Percentiles rank a stretch among this genome's conserved stretches.
Evolutionary conservation across 2,329 filamentous ascomycete genomes (phyloP).

Genomic region (Dothistroma septosporum): DNA sequence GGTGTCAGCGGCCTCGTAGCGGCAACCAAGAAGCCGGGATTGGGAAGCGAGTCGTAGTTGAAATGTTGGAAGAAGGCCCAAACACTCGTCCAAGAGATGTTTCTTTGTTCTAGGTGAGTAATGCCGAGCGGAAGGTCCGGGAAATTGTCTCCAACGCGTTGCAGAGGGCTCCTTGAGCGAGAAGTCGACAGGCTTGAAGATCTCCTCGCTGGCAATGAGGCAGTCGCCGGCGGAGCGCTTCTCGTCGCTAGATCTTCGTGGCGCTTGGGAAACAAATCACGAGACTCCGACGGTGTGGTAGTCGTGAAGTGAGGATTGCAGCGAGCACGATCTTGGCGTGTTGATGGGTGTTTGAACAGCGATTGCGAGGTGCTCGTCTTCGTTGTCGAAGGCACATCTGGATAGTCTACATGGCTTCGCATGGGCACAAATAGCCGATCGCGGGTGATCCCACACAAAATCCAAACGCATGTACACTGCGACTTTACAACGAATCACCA

Average conservation of each 20-base stretch:
- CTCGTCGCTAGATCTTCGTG: slow-evolving; percentile 14
- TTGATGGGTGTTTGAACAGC: background rate
- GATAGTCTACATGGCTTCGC: background rate
- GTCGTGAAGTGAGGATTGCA: slow-evolving; percentile 4
- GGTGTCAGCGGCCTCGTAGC: background rate
- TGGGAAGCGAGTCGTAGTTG: background rate
- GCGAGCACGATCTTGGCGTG: slow-evolving; percentile 17
- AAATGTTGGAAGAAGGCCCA: background rate
- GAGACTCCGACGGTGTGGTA: slow-evolving; percentile 6
- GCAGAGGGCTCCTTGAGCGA: background rate
- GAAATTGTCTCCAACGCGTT: background rate
- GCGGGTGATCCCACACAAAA: background rate
- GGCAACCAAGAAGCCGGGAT: background rate
- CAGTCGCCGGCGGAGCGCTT: slow-evolving; percentile 1
- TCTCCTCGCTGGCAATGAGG: background rate
- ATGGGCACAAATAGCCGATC: background rate
- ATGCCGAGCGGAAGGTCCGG: background rate
- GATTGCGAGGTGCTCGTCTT: background rate
- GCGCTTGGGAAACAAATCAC: slow-evolving; percentile 18
- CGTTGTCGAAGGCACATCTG: background rate
- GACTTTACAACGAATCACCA: too few relatives aligned
- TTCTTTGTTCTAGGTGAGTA: background rate
- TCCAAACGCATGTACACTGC: too few relatives aligned
- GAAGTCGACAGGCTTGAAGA: background rate
- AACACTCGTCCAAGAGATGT: slow-evolving; percentile 2